phyloP scores from a whole-genome alignment of 1,284 basidiomycete species.

The Amylostereum chailletii region DNA sequence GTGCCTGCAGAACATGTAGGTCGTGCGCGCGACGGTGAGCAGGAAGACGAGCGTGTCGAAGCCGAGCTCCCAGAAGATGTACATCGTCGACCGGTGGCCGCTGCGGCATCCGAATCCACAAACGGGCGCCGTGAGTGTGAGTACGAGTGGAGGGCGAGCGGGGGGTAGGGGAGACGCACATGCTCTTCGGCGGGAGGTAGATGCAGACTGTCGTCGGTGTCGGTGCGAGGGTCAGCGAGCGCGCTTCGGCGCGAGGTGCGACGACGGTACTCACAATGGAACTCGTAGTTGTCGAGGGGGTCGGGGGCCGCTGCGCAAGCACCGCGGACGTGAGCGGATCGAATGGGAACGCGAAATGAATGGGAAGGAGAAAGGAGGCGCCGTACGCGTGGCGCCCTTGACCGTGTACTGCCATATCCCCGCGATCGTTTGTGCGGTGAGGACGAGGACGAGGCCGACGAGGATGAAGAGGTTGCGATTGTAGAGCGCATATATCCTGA shows the following conservation, averaged over 20 bases:
- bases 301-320: slow-evolving; percentile 7
- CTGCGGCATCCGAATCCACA: not conserved
- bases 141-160: not conserved
- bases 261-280: slow-evolving; percentile 7
- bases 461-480: slow-evolving; percentile 11
- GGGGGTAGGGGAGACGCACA: slow-evolving; percentile 2
- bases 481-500: slow-evolving; percentile 13
- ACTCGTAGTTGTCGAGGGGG: slow-evolving; percentile 12
- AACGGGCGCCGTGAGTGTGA: no score
- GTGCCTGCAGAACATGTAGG: slow-evolving; percentile 10
- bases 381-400: slow-evolving; percentile 7
- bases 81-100: slow-evolving; percentile 9
- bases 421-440: slow-evolving; percentile 7
- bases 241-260: not conserved
- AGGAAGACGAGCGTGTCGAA: slow-evolving; percentile 12
- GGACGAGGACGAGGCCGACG: slow-evolving; percentile 3
- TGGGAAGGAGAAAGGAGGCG: no score
- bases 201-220: slow-evolving; percentile 8
- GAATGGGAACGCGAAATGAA: not conserved
- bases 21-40: slow-evolving; percentile 11
- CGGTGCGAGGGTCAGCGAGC: not conserved
- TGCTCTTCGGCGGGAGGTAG: slow-evolving; percentile 10
- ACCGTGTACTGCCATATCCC: slow-evolving; percentile 13
- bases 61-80: slow-evolving; percentile 12
- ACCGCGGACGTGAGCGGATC: not conserved